Evolutionary conservation across 192 early-diverging fungal genomes (phyloP), one percentile per base, ranked within the genome.

Genomic region (Entrophospora sp.): DNA sequence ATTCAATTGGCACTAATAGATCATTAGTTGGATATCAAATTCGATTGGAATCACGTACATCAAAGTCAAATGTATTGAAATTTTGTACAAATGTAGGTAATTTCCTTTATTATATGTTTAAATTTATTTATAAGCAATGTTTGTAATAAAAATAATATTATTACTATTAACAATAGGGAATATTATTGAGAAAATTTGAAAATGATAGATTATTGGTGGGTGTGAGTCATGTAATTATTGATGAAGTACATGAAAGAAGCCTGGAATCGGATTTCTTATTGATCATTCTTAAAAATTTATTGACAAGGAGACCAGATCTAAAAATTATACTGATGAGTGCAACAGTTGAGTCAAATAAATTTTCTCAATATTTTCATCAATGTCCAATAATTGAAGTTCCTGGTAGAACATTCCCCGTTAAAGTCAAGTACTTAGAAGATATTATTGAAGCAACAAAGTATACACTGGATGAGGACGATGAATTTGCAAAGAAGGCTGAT

Each of bases 231-330:
- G 74, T 92, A 7, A 71, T 92, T 13, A 80, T 92, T 1, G 90
- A 92, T 67, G 89, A 92, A 68, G 84, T 90, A 2, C 89, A 92
- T 61, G 89, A 92, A 61, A 75, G 90, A 8, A 80, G 75, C 0
- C 69, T 92, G 13, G 89, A 91, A 61, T 82, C 79, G 8, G 90
- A 92, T 70, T 91, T 92, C 64, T 64, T 92, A 52, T 36, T 92
- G 16, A 75, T 91, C 38, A 73, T 85, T 30, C 71, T 91, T 43
- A 77, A 75, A 42, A 77, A 81, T 14, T 72, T 92, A 13, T 61
- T 76, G 30, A 51, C 74, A 14, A 44, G 38, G 32, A 71, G 79
- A 1, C 66, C 69, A 1, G 85, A 87, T 55, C 46, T 92, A 4
- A 76, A 75, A 55, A 30, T 85, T 38, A 76, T 90, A 53, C 65